These are phyloP conservation scores for Debaryomycetaceae sp. DNA, from an alignment of 1,139 yeast species.

Conservation along the genomic window DNA sequence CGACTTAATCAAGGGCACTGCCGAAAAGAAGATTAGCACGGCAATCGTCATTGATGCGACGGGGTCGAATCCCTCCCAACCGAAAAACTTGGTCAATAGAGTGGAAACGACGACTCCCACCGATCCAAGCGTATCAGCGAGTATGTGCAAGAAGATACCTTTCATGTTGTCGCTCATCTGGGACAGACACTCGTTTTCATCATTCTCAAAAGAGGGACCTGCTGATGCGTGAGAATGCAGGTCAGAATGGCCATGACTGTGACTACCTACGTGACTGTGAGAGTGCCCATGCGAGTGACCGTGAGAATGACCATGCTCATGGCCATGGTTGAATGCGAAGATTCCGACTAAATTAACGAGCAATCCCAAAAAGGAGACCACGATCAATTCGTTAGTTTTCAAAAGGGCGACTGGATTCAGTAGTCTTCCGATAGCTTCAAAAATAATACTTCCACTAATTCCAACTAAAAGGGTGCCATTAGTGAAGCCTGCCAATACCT, in stretches of 20 bases:
- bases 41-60: constrained; percentile 89
- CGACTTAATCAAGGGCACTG: constrained; percentile 78
- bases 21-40: constrained; percentile 69
- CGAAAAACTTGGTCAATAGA: constrained; percentile 53
- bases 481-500: constrained; percentile 91
- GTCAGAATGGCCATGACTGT: constrained; percentile 20
- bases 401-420: constrained; percentile 72
- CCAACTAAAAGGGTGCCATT: constrained; percentile 87
- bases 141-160: constrained; percentile 87
- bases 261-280: no score
- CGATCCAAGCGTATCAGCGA: constrained; percentile 95
- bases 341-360: constrained; percentile 89
- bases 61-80: constrained; percentile 78
- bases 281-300: constrained; percentile 36
- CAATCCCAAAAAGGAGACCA: constrained; percentile 82
- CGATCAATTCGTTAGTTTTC: constrained; percentile 78
- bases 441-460: constrained; percentile 81
- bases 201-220: constrained; percentile 10
- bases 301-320: constrained; percentile 32
- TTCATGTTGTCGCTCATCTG: constrained; percentile 79
- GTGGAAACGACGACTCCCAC: constrained; percentile 95
- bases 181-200: not conserved
- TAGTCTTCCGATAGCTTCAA: constrained; percentile 83
- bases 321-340: constrained; percentile 89
- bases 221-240: constrained; percentile 24